Percentiles rank a stretch among this genome's conserved stretches.
These are phyloP conservation scores for Coemansia sp. DNA, from an alignment of 192 early-diverging fungal species.

Conservation along the genomic window DNA sequence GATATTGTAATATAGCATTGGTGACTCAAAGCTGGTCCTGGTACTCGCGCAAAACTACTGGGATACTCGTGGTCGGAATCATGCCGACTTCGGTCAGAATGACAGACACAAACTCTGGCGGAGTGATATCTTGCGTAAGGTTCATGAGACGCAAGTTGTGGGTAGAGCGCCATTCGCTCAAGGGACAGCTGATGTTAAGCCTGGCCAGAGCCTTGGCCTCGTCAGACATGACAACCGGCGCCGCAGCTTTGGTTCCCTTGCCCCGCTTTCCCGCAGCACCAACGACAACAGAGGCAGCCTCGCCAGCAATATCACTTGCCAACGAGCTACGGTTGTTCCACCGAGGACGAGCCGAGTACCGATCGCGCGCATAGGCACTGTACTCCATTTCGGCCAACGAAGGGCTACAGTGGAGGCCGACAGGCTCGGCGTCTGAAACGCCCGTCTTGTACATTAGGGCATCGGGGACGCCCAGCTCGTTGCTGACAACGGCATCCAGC, in stretches of 20 bases:
- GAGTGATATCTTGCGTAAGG: constrained; percentile 93
- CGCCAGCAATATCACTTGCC: constrained; percentile 9
- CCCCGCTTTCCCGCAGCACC: constrained; percentile 18
- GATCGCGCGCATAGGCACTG: constrained; percentile 56
- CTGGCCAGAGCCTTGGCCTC: constrained; percentile 28
- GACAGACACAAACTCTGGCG: constrained; percentile 87
- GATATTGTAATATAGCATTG: not conserved
- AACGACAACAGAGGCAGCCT: not conserved
- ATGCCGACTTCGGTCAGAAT: constrained; percentile 92
- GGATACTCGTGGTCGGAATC: constrained; percentile 88
- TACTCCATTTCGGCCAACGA: constrained; percentile 53
- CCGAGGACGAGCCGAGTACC: constrained; percentile 51
- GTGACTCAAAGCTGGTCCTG: constrained; percentile 35
- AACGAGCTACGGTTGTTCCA: constrained; percentile 48
- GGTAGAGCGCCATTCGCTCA: constrained; percentile 76
- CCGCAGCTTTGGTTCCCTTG: constrained; percentile 24
- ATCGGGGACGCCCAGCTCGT: constrained; percentile 93
- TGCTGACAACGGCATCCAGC: constrained; percentile 95
- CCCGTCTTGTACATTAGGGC: constrained; percentile 67
- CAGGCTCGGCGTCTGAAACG: constrained; percentile 43
- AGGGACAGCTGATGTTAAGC: constrained; percentile 33
- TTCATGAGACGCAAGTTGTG: constrained; percentile 84
- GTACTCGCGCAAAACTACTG: constrained; percentile 68
- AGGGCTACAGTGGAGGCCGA: constrained; percentile 35
- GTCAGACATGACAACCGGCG: constrained; percentile 23